phyloP scores from a whole-genome alignment of 345 rosid species.

The Citrus cavaleriei region DNA sequence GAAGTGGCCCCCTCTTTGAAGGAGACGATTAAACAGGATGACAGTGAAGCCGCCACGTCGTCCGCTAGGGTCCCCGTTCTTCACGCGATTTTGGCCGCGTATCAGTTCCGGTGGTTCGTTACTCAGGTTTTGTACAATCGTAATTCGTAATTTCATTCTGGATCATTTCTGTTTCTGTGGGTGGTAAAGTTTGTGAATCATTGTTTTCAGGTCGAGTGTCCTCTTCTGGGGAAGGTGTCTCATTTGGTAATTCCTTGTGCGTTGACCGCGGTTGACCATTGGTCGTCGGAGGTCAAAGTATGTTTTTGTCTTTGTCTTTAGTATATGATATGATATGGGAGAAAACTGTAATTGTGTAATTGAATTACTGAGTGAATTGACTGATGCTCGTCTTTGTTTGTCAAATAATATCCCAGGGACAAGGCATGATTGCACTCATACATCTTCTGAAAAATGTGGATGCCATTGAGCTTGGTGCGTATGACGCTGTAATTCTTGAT shows the following conservation, averaged over 20 bases:
- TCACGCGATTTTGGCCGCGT: constrained; percentile 58
- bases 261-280: constrained; percentile 84
- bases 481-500: constrained; percentile 77
- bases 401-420: constrained; percentile 53
- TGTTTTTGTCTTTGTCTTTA: constrained; percentile 6
- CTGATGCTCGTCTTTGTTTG: constrained; percentile 13
- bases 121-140: constrained; percentile 48
- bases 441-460: constrained; percentile 61
- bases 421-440: constrained; percentile 74
- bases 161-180: neutral
- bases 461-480: constrained; percentile 51
- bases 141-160: neutral
- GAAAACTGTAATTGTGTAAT: neutral
- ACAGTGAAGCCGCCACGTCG: constrained; percentile 52
- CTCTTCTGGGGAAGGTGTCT: constrained; percentile 55
- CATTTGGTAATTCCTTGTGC: constrained; percentile 86
- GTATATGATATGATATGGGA: too few species aligned
- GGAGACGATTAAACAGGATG: constrained; percentile 45
- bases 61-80: constrained; percentile 65
- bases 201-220: constrained; percentile 46
- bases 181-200: neutral
- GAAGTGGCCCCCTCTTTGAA: constrained; percentile 55
- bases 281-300: constrained; percentile 91
- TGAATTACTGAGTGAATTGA: neutral
- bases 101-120: constrained; percentile 84